Evolutionary conservation across 352 stramenopile genomes (phyloP).

Genomic region (Aphanomyces invadans): DNA sequence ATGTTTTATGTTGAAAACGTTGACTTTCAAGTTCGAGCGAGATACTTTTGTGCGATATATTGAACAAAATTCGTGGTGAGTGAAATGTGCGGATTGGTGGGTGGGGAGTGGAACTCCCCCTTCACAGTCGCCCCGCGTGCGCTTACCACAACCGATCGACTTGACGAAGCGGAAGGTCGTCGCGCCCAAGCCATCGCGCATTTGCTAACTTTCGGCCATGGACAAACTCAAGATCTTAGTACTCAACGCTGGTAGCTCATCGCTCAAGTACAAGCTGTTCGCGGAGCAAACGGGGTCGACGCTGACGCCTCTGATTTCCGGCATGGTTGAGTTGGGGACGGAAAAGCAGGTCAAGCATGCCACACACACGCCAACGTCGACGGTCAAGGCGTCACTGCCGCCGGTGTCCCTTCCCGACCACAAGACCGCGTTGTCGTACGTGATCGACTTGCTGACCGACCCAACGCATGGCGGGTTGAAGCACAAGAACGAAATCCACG

Average conservation of each 20-base stretch:
- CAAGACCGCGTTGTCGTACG: conserved; percentile 15
- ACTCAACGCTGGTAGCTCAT: conserved; percentile 71
- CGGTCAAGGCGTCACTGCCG: conserved; percentile 45
- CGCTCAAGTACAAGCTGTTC: conserved; percentile 85
- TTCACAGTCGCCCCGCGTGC: not conserved
- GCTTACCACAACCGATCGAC: too few species aligned
- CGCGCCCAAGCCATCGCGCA: too few species aligned
- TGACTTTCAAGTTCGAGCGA: too few species aligned
- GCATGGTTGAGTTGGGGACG: conserved; percentile 65
- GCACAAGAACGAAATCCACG: conserved; percentile 46
- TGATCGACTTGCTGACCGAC: conserved; percentile 22
- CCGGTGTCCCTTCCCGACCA: conserved; percentile 32
- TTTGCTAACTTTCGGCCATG: too few species aligned
- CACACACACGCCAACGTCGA: conserved; percentile 31
- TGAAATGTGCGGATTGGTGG: not conserved
- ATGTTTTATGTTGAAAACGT: too few species aligned
- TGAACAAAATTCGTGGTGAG: too few species aligned
- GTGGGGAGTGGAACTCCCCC: not conserved
- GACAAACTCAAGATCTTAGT: conserved; percentile 23
- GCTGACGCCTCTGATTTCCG: conserved; percentile 52
- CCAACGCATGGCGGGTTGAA: conserved; percentile 23
- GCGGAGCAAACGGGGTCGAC: conserved; percentile 35
- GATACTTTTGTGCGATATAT: too few species aligned
- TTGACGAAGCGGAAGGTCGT: too few species aligned
- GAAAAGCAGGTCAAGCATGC: conserved; percentile 65